phyloP scores from a whole-genome alignment of 768 basidiomycete species.

The Holtermanniella nyarrowii region DNA sequence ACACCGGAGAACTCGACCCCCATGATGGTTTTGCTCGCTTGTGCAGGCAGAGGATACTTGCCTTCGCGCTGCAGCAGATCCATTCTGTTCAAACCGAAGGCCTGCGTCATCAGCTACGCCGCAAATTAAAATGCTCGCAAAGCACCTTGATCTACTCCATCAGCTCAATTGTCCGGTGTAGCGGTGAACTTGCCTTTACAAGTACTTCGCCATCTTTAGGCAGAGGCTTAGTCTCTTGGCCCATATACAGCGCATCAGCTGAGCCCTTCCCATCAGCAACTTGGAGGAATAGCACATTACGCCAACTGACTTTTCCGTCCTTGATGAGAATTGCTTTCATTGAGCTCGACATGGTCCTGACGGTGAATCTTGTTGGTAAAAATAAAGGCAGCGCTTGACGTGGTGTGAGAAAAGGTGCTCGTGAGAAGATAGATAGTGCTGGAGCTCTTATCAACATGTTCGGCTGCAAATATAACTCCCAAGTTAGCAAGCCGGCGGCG shows the following conservation, averaged over 20 bases:
- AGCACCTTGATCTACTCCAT: neutral
- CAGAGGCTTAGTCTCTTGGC: slow-evolving; percentile 57
- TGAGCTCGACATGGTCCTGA: too few species aligned
- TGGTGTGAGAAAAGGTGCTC: too few species aligned
- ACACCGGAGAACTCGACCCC: slow-evolving; percentile 79
- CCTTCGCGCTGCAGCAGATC: slow-evolving; percentile 52
- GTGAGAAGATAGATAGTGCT: too few species aligned
- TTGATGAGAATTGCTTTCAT: slow-evolving; percentile 78
- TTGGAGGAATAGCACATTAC: neutral
- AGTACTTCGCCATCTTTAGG: slow-evolving; percentile 55
- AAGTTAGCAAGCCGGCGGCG: too few species aligned
- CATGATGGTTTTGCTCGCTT: slow-evolving; percentile 56
- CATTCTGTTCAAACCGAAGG: slow-evolving; percentile 84
- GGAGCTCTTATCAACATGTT: too few species aligned
- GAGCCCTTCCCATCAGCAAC: slow-evolving; percentile 49
- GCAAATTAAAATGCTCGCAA: neutral
- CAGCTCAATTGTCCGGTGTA: neutral
- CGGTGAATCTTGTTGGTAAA: too few species aligned
- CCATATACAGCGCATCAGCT: slow-evolving; percentile 66
- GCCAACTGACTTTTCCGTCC: slow-evolving; percentile 45
- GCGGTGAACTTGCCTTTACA: slow-evolving; percentile 54
- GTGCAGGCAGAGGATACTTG: slow-evolving; percentile 64
- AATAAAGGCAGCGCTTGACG: too few species aligned
- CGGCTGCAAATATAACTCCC: too few species aligned
- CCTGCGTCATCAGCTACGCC: slow-evolving; percentile 42